Base-by-base conservation (phyloP, 73 alveolate genomes). In the Paramecium octaurelia region DNA sequence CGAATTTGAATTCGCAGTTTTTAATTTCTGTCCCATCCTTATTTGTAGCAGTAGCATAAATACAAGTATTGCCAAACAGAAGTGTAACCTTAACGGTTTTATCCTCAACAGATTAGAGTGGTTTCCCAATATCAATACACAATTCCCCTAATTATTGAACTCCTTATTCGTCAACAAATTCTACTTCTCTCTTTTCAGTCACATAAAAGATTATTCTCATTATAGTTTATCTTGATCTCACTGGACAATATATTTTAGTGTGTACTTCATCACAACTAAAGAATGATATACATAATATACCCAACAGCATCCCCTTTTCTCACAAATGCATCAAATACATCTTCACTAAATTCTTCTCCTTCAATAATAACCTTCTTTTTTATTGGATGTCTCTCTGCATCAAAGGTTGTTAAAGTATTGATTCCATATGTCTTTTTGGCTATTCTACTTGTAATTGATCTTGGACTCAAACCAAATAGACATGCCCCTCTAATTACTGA, bases 311-410 rank as follows among this genome's bases (percentile, higher is more conserved):
- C 99, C 58, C 98, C 97, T 75, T 95, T 96, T 94, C 97, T 96
- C 18, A 98, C 99, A 92, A 98, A 98, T 44, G 99, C 98, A 92
- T 98, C 99, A 92, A 98, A 98, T 38, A 98, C 99, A 94, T 98
- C 99, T 95, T 98, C 99, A 93, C 99, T 97, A 93, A 98, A 98
- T 31, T 98, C 99, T 69, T 98, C 99, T 6, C 99, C 99, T 95
- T 98, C 99, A 86, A 98, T 98, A 3, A 98, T 93, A 23, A 97
- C 99, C 76, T 98, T 98, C 92, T 98, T 98, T 68, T 96, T 96
- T 86, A 97, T 99, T 23, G 99, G 99, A 86, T 98, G 99, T 71
- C 96, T 95, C 50, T 96, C 98, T n/a, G 99, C 98, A 93, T 98
- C 99, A 95, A 96, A 98, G 12, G 99, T 98, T 36, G 99, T 98